Evolutionary conservation across 495 filamentous ascomycete species (phyloP).

Genomic region (Aspergillus bridgeri): DNA sequence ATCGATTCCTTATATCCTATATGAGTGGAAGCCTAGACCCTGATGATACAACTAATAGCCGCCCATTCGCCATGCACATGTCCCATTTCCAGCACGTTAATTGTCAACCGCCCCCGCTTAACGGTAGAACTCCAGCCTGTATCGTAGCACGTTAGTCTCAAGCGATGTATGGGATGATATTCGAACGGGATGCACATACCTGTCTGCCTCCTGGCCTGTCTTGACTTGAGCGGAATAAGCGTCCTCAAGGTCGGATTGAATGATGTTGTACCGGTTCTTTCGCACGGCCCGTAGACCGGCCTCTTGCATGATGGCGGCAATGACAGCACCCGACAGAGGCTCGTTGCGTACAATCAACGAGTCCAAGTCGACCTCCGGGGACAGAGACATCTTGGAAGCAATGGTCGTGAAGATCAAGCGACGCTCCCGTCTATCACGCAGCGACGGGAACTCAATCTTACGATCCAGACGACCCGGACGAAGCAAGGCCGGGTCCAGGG

Average conservation of each 20-base stretch:
- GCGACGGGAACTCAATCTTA: conserved; percentile 95
- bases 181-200: conserved; percentile 34
- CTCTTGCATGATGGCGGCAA: conserved; percentile 99
- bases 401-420: conserved; percentile 96
- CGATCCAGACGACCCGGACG: conserved; percentile 93
- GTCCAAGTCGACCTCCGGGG: conserved; percentile 94
- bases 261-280: conserved; percentile 99
- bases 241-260: conserved; percentile 92
- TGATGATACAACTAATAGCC: conserved; percentile 39
- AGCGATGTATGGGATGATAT: not conserved
- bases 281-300: conserved; percentile 90
- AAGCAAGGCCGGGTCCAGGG: conserved; percentile 88
- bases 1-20: conserved; percentile 29
- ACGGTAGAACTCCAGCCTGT: conserved; percentile 56
- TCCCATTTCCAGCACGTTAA: conserved; percentile 17
- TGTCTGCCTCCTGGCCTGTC: conserved; percentile 68
- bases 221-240: conserved; percentile 95
- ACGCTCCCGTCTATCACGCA: conserved; percentile 88
- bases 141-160: conserved; percentile 17
- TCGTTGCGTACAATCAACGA: conserved; percentile 95
- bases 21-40: conserved; percentile 24
- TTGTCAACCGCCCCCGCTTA: conserved; percentile 22
- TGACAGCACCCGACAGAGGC: conserved; percentile 89
- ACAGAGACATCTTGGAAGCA: conserved; percentile 91
- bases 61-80: conserved; percentile 24